These are phyloP conservation scores for Garcia nutans DNA, from an alignment of 345 rosid genomes.

Conservation along the genomic window DNA sequence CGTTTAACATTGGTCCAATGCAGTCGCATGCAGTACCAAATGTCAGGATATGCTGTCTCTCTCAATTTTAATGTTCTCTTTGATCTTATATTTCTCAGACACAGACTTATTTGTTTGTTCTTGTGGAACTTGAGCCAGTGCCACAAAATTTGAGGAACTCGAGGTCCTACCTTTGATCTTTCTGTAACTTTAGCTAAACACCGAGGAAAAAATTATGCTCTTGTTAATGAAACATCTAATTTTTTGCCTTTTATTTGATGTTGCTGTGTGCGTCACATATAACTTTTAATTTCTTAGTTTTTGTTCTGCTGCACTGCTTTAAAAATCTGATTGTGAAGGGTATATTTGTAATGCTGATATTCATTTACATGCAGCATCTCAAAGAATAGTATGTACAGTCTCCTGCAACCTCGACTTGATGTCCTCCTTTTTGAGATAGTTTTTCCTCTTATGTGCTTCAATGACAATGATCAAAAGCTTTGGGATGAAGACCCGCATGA, in stretches of 20 bases:
- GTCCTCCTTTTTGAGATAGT: slow-evolving; percentile 94
- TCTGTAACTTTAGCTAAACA: neutral
- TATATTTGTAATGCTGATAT: slow-evolving; percentile 12
- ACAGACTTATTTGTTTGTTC: neutral
- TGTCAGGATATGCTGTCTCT: neutral
- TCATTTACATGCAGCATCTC: slow-evolving; percentile 59
- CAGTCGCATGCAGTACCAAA: too few species aligned
- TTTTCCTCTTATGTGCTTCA: slow-evolving; percentile 98
- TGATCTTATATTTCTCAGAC: neutral
- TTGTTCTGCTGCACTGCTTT: neutral
- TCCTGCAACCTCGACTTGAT: slow-evolving; percentile 84
- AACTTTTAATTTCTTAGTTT: neutral
- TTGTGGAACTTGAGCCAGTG: neutral
- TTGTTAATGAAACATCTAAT: neutral
- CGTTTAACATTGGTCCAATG: too few species aligned
- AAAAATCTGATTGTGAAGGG: neutral
- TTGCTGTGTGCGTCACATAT: neutral
- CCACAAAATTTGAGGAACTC: neutral
- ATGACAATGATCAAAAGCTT: slow-evolving; percentile 93
- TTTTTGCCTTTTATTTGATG: neutral
- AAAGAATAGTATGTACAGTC: slow-evolving; percentile 73
- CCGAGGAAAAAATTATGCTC: neutral
- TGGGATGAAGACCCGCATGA: slow-evolving; percentile 99
- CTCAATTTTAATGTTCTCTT: neutral
- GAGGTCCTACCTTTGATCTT: neutral